These are phyloP conservation scores for Quercus berberidifolia DNA, from an alignment of 306 rosid species.

Conservation along the genomic window DNA sequence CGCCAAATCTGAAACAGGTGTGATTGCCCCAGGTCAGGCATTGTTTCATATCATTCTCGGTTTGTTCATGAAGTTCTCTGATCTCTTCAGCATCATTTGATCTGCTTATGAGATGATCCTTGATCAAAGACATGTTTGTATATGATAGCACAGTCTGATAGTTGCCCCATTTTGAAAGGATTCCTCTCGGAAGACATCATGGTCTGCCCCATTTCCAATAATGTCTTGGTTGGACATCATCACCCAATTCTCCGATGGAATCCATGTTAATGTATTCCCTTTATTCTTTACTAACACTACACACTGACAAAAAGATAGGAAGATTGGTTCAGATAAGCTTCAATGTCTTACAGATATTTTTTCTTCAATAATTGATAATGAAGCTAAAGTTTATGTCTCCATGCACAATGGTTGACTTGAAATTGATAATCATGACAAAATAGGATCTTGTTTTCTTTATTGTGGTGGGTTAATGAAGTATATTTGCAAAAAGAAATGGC, in stretches of 20 bases:
- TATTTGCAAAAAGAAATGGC: neutral
- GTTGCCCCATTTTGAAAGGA: constrained; percentile 68
- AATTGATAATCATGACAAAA: neutral
- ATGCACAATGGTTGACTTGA: neutral
- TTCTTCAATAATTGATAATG: neutral
- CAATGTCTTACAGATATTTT: neutral
- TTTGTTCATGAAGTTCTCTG: constrained; percentile 38
- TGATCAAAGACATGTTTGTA: constrained; percentile 43
- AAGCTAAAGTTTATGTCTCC: neutral
- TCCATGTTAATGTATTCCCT: constrained; percentile 17
- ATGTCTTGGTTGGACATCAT: constrained; percentile 34
- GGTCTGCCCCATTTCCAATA: constrained; percentile 75
- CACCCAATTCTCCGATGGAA: constrained; percentile 14
- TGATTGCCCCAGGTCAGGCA: constrained; percentile 72
- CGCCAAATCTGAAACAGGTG: constrained; percentile 74
- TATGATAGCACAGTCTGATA: constrained; percentile 46
- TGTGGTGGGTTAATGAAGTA: too few species aligned
- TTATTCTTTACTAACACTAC: neutral
- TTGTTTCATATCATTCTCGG: constrained; percentile 54
- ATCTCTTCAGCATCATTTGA: constrained; percentile 56
- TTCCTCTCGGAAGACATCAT: constrained; percentile 74
- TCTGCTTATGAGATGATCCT: constrained; percentile 54
- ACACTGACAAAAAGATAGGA: neutral
- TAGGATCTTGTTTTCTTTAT: neutral
- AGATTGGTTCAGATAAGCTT: neutral